Percentiles rank a stretch among this genome's conserved stretches.
These are phyloP conservation scores for Fusarium bulbicola DNA, from an alignment of 2,329 filamentous ascomycete species.

Conservation along the genomic window DNA sequence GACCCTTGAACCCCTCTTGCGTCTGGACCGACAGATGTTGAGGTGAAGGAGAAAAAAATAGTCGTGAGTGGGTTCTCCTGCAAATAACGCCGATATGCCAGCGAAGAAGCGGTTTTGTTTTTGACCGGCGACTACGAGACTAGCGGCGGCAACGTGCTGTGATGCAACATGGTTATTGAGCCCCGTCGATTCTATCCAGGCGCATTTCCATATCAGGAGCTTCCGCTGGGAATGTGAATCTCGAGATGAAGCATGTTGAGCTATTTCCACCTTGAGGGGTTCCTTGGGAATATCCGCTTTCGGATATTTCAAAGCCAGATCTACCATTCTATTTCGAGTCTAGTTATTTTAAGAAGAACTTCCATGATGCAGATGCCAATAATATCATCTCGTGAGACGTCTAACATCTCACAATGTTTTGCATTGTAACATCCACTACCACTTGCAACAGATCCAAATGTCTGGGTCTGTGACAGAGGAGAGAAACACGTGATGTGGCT, in stretches of 20 bases:
- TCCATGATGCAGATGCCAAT: constrained; percentile 15
- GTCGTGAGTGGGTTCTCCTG: constrained; percentile 24
- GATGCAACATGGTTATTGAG: constrained; percentile 20
- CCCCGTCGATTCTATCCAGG: neutral
- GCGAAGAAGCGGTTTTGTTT: constrained; percentile 24
- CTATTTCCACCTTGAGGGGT: constrained; percentile 15
- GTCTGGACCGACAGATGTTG: constrained; percentile 22
- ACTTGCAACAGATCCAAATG: constrained; percentile 11
- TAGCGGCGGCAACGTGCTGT: constrained; percentile 33
- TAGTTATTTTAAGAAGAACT: constrained; percentile 10
- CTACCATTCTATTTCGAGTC: constrained; percentile 21
- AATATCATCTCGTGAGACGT: constrained; percentile 4
- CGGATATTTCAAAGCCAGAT: neutral
- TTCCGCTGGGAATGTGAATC: constrained; percentile 15
- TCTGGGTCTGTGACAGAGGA: neutral
- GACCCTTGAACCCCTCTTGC: constrained; percentile 33
- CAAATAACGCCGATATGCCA: constrained; percentile 37
- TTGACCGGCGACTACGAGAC: constrained; percentile 29
- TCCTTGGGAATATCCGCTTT: neutral
- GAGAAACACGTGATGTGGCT: constrained; percentile 30
- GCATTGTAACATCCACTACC: neutral
- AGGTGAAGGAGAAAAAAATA: constrained; percentile 4
- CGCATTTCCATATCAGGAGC: constrained; percentile 22
- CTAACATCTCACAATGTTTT: constrained; percentile 1
- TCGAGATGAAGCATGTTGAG: constrained; percentile 11